Base-by-base conservation (phyloP, 495 filamentous ascomycete species). In the Astrocystis sublimbata region DNA sequence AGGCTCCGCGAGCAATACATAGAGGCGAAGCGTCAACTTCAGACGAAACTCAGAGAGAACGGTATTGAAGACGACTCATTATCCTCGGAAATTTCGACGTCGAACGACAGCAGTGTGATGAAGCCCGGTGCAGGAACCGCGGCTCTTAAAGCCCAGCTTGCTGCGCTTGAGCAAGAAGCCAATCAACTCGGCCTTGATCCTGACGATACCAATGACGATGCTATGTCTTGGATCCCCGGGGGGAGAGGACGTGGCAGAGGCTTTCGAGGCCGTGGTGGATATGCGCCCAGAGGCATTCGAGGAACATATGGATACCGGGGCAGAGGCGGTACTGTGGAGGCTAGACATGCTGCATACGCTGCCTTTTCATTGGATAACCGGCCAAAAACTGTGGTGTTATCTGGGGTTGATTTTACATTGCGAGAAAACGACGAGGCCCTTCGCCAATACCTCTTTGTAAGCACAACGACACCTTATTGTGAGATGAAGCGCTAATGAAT, bases 351-450 rank as follows among this genome's bases (percentile, higher is more conserved):
- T 12, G 76, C 78, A 0, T 79, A 84, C 56, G 88, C 88, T 6
- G 85, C 89, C 9, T 88, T 91, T 65, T 91, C 89, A 35, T 78
- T 98, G 26, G 94, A 98, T 68, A 96, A 96, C 68, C 82, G 94
- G 26, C 89, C 94, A 2, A 92, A 87, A 75, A 86, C 82, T 56
- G 82, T 98, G 12, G 81, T 84, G 4, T 78, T 98, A 23, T 81
- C 85, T 21, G 91, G 89, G 8, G 81, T 89, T 19, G 86, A 90
- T 58, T 83, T 89, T 49, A 83, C 86, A 31, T 73, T 74, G 54
- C 75, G 83, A 1, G 86, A 87, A 60, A 88, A 85, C 72, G 92
- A 97, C 62, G 94, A 98, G 70, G 87, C 86, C 2, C 80, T 98
- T 63, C 79, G 92, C 53, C 88, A 94, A 68, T 90, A 92, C 72